Base-by-base conservation (phyloP, 2,329 filamentous ascomycete genomes). In the Metarhizium guizhouense region DNA sequence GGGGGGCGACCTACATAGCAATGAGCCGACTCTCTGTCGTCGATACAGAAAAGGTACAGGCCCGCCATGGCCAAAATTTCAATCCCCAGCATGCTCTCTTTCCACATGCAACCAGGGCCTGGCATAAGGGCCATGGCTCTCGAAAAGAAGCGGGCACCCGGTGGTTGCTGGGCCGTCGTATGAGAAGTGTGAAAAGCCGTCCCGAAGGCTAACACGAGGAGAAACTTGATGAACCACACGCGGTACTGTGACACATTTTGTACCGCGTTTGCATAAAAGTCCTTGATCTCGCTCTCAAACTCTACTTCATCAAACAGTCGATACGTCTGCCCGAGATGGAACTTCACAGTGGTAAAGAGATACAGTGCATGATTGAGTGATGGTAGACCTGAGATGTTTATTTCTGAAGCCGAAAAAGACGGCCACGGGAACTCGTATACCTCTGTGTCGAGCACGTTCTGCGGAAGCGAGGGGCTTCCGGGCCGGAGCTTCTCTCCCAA, bases 151-250 rank as follows among this genome's bases (percentile, higher is more conserved):
- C 64, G 65, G 0, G 64, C 57, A 2, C 67, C 68, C 0, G 68
- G 67, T 4, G 68, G 64, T 3, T 68, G 3, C 63, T 29, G 34
- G 6, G n/a, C n/a, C 18, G 2, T 50, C 68, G 60, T 51, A 52
- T 2, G 57, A 54, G 58, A 61, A 14, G 56, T 47, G 1, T 62
- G 57, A 40, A 68, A 67, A 2, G 66, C 66, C 6, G 61, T 66
- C 7, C 66, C 65, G 57, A 66, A 68, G 1, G 78, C 76, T 16
- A 81, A 66, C 18, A 80, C 70, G 3, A 80, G 63, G 4, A 80
- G 65, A 53, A 76, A 78, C 56, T 80, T 76, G 50, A 77, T 70
- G 60, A 76, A 77, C 78, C 77, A 79, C 25, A 80, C 59, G 30
- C 53, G 55, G 11, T 54, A 59, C 18, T 61, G 58, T 8, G 54